Conservation (phyloP, 768 basidiomycete species). For the Termitomyces sp. region DNA sequence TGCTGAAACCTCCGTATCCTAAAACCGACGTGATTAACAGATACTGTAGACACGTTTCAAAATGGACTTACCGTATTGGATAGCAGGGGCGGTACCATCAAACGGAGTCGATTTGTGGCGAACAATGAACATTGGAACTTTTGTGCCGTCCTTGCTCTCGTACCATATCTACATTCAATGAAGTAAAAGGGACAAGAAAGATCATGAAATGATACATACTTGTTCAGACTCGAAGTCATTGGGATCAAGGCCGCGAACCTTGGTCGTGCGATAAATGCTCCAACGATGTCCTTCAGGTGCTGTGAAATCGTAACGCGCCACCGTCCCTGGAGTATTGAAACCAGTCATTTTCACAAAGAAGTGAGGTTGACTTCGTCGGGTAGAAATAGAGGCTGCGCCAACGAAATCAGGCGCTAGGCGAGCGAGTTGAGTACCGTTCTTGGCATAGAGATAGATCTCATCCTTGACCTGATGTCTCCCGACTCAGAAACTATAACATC, state of each 20-base stretch:
- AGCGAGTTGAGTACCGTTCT: constrained; percentile 43
- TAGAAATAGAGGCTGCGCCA: constrained; percentile 52
- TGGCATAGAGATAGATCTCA: constrained; percentile 68
- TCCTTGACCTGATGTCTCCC: constrained; percentile 58
- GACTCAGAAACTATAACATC: neutral
- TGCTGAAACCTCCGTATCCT: constrained; percentile 83
- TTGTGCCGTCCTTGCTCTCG: constrained; percentile 71
- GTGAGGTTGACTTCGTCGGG: constrained; percentile 47
- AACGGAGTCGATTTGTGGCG: constrained; percentile 63
- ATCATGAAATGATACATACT: constrained; percentile 23
- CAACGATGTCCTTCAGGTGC: constrained; percentile 44
- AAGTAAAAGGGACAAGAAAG: neutral
- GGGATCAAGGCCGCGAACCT: constrained; percentile 54
- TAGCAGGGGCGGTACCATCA: constrained; percentile 71
- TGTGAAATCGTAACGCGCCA: constrained; percentile 62
- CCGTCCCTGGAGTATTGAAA: constrained; percentile 69
- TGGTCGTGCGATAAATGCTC: constrained; percentile 53
- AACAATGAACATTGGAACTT: constrained; percentile 83
- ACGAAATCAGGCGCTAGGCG: constrained; percentile 65
- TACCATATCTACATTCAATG: constrained; percentile 59
- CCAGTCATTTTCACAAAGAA: constrained; percentile 62
- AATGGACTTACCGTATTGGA: constrained; percentile 61
- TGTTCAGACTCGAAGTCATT: constrained; percentile 71
- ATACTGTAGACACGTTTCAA: neutral
- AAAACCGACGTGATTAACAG: neutral